A percentile compares a stretch with the other conserved stretches of the same genome.
phyloP scores from a whole-genome alignment of 257 asterid genomes.

The Lycium barbarum region DNA sequence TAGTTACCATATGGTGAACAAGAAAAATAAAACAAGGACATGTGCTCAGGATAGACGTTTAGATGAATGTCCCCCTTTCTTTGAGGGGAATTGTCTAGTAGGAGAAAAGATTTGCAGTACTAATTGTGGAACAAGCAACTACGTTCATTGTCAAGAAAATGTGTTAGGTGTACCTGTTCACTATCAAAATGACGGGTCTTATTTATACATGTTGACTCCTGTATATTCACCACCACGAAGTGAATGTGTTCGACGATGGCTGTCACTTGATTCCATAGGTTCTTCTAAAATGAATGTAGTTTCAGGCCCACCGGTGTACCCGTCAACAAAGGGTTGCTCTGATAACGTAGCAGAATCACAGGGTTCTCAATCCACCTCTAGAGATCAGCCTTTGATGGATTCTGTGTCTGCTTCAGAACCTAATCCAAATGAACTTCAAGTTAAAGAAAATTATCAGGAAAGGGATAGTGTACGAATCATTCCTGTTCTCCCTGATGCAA shows the following conservation, averaged over 20 bases:
- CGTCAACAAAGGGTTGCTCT: conserved; percentile 42
- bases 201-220: conserved; percentile 79
- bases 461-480: conserved; percentile 40
- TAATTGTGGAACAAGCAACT: conserved; percentile 39
- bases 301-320: conserved; percentile 41
- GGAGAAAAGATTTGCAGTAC: conserved; percentile 40
- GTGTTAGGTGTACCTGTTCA: conserved; percentile 73
- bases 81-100: conserved; percentile 48
- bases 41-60: conserved; percentile 39
- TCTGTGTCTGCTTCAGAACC: conserved; percentile 40
- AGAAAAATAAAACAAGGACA: conserved; percentile 32
- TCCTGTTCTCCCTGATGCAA: conserved; percentile 38
- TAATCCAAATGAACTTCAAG: conserved; percentile 37
- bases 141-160: conserved; percentile 43
- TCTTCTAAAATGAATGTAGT: conserved; percentile 34
- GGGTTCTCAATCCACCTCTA: conserved; percentile 52
- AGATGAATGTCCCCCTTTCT: conserved; percentile 62
- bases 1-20: conserved; percentile 27
- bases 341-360: conserved; percentile 51
- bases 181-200: conserved; percentile 83
- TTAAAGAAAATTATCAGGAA: conserved; percentile 42
- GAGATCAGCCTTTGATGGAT: conserved; percentile 45
- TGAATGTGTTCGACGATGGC: conserved; percentile 70
- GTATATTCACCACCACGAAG: conserved; percentile 68
- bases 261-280: conserved; percentile 45